Conservation (phyloP, 2,329 filamentous ascomycete species). For the Trichophyton verrucosum region DNA sequence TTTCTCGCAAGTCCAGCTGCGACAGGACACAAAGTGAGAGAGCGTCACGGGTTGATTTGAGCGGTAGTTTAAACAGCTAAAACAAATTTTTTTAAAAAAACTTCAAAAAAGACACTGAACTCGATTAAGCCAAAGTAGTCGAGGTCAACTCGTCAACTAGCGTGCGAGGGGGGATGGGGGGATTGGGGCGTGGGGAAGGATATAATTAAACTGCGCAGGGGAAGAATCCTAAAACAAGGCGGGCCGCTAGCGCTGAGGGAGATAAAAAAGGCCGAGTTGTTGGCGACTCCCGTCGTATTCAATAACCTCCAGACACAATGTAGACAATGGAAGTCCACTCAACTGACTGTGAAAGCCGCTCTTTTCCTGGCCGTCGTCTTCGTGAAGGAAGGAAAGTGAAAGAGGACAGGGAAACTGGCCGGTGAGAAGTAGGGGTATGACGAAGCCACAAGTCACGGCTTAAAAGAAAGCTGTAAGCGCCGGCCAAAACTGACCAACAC, state of each 20-base stretch:
- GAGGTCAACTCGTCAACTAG: not conserved
- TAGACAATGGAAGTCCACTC: no score
- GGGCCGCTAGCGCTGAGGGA: not conserved
- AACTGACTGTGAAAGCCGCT: no score
- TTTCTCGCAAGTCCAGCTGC: not conserved
- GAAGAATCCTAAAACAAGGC: not conserved
- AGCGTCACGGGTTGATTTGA: not conserved
- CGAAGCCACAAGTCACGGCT: not conserved
- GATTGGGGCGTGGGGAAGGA: not conserved
- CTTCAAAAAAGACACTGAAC: not conserved
- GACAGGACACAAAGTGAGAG: not conserved
- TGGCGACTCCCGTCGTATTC: not conserved
- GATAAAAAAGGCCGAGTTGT: not conserved
- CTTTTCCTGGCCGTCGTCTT: not conserved
- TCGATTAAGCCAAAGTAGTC: not conserved
- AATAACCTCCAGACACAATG: no score
- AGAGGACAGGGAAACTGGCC: not conserved
- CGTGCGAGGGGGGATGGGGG: not conserved
- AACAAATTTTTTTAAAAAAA: not conserved
- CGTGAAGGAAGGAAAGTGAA: not conserved
- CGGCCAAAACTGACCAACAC: not conserved
- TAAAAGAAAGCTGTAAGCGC: not conserved
- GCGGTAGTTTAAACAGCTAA: not conserved
- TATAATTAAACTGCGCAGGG: conserved; percentile 1
- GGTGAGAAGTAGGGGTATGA: not conserved